These are phyloP conservation scores for Hansenula sp. DNA, from an alignment of 1,139 yeast genomes.

Conservation along the genomic window DNA sequence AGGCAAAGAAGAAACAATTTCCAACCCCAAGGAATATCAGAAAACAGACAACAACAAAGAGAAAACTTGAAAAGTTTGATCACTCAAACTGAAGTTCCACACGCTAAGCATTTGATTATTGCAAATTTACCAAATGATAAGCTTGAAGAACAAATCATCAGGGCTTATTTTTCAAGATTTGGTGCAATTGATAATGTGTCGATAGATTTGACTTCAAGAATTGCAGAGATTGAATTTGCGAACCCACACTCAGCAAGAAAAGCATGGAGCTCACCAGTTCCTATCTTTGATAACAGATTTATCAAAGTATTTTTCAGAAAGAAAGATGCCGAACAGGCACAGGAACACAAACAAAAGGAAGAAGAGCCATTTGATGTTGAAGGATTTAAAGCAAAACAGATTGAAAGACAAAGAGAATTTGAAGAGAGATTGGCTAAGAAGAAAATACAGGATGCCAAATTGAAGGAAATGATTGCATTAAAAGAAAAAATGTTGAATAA, in stretches of 20 bases:
- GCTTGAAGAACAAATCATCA: constrained; percentile 29
- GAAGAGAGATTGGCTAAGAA: constrained; percentile 34
- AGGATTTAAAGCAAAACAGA: constrained; percentile 31
- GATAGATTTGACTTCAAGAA: constrained; percentile 22
- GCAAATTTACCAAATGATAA: constrained; percentile 40
- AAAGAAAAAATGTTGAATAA: constrained; percentile 29
- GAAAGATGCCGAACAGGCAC: constrained; percentile 7
- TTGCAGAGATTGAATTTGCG: constrained; percentile 35
- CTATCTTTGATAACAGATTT: constrained; percentile 45
- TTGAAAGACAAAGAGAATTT: constrained; percentile 36
- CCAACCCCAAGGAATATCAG: neutral
- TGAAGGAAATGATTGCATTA: constrained; percentile 29
- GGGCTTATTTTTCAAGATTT: constrained; percentile 35
- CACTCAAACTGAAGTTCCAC: constrained; percentile 16
- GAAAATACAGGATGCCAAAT: constrained; percentile 27
- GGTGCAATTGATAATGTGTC: constrained; percentile 32
- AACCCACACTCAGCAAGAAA: constrained; percentile 34
- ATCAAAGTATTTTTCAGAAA: constrained; percentile 41
- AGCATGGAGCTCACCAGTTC: constrained; percentile 40
- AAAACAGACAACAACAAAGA: neutral
- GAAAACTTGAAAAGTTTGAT: constrained; percentile 13
- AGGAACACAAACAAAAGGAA: constrained; percentile 5
- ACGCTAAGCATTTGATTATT: constrained; percentile 28
- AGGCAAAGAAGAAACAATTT: neutral
- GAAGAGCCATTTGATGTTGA: constrained; percentile 30